Evolutionary conservation across 495 filamentous ascomycete genomes (phyloP).

Genomic region (Articulospora tetracladia): DNA sequence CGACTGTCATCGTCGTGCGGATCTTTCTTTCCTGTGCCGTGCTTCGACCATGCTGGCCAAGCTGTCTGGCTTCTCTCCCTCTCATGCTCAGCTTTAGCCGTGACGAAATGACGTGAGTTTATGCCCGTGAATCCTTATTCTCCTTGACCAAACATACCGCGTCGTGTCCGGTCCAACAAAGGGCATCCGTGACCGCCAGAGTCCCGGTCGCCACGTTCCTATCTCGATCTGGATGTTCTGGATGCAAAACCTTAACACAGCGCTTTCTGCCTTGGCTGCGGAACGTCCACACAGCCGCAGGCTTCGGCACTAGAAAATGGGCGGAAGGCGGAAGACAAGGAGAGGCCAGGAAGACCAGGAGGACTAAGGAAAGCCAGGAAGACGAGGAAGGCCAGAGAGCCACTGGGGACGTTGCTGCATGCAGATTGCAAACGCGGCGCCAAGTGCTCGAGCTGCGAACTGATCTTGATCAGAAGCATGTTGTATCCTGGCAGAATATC

Average conservation of each 20-base stretch:
- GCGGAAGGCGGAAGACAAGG: not conserved
- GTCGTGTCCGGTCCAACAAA: not conserved
- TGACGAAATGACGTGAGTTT: not conserved
- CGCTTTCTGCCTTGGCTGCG: not conserved
- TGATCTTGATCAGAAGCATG: not conserved
- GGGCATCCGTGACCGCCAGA: not conserved
- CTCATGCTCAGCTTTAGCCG: not conserved
- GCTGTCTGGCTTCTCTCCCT: not conserved
- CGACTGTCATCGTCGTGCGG: slow-evolving; percentile 6
- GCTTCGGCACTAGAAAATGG: not conserved
- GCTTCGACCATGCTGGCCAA: not conserved
- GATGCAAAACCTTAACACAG: not conserved
- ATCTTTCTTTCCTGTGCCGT: slow-evolving; percentile 13
- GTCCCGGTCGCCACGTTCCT: not conserved
- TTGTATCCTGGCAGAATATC: no score
- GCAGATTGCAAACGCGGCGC: not conserved
- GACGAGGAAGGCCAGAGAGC: not conserved
- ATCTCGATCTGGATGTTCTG: not conserved
- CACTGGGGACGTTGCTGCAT: not conserved
- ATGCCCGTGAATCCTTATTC: not conserved
- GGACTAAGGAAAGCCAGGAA: no score
- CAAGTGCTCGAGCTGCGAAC: not conserved
- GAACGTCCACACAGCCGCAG: not conserved
- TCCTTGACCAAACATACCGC: not conserved
- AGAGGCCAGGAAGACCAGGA: no score